A percentile compares a stretch with the other conserved stretches of the same genome.
Conservation (phyloP, 2,329 filamentous ascomycete species). For the Xylariaceae sp. region DNA sequence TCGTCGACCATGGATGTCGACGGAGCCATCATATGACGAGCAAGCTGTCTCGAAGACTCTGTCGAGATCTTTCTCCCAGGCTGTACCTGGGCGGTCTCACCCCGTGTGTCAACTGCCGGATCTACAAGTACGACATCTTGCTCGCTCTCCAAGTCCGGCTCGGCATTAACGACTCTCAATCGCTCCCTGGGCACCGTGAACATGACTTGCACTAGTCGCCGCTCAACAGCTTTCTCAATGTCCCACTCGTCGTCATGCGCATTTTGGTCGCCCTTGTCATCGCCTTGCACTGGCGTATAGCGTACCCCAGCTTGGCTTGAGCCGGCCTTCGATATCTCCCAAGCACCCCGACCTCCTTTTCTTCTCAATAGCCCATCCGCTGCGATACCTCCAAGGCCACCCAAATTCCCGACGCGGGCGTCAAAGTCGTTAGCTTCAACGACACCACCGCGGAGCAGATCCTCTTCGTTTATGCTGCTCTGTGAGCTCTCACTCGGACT, state of each 20-base stretch:
- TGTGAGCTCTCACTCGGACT: constrained; percentile 28
- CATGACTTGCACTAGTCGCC: constrained; percentile 74
- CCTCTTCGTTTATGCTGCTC: constrained; percentile 23
- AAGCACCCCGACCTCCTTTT: constrained; percentile 54
- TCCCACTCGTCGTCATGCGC: constrained; percentile 61
- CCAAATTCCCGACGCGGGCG: constrained; percentile 29
- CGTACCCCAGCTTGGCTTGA: constrained; percentile 29
- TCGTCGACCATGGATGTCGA: constrained; percentile 18
- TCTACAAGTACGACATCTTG: constrained; percentile 42
- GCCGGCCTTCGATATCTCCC: constrained; percentile 40
- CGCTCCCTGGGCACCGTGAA: constrained; percentile 89
- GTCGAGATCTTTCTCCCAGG: not conserved
- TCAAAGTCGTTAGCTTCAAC: constrained; percentile 41
- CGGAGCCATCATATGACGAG: constrained; percentile 1
- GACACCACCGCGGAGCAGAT: constrained; percentile 30
- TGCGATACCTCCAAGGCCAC: constrained; percentile 43
- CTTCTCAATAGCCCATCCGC: constrained; percentile 44
- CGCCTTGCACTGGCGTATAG: constrained; percentile 18
- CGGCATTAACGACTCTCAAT: constrained; percentile 84
- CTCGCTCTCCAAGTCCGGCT: constrained; percentile 45
- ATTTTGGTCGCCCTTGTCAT: constrained; percentile 46
- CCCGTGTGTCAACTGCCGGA: constrained; percentile 19
- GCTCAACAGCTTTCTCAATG: constrained; percentile 68
- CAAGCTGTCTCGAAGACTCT: not conserved
- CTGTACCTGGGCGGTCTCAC: not conserved